Evolutionary conservation across 108 stramenopile genomes (phyloP).

Genomic region (Asterionellopsis glacialis): DNA sequence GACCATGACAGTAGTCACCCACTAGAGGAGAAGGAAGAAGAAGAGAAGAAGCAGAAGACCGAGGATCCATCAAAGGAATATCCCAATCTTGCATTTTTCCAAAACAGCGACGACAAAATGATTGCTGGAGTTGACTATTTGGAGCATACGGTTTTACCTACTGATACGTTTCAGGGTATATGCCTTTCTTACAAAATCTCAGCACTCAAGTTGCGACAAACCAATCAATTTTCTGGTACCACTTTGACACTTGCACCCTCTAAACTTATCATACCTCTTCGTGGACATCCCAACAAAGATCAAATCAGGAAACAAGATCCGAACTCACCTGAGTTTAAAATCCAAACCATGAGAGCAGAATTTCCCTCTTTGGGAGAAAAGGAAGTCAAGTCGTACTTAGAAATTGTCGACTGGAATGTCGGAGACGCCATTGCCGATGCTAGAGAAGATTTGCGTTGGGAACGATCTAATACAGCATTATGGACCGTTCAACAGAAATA

Average conservation of each 20-base stretch:
- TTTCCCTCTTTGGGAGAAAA: slow-evolving; percentile 41
- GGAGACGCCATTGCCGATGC: slow-evolving; percentile 61
- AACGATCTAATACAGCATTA: slow-evolving; percentile 3
- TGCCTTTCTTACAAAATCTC: slow-evolving; percentile 80
- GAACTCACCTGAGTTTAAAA: slow-evolving; percentile 74
- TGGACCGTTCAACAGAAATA: no score
- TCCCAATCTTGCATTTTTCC: slow-evolving; percentile 22
- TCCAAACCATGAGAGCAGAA: slow-evolving; percentile 73
- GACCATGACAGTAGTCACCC: background rate
- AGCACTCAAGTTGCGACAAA: slow-evolving; percentile 54
- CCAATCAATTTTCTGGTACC: slow-evolving; percentile 77
- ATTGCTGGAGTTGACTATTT: slow-evolving; percentile 59
- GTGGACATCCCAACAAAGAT: slow-evolving; percentile 20
- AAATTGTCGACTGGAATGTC: slow-evolving; percentile 77
- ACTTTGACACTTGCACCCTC: slow-evolving; percentile 71
- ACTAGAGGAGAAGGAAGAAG: background rate
- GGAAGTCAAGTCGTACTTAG: slow-evolving; percentile 72
- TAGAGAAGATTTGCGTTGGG: slow-evolving; percentile 76
- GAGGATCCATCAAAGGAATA: slow-evolving; percentile 21
- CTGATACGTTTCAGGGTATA: slow-evolving; percentile 84
- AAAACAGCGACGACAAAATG: slow-evolving; percentile 35
- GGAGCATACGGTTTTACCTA: slow-evolving; percentile 78
- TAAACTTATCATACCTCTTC: slow-evolving; percentile 57
- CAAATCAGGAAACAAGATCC: slow-evolving; percentile 76
- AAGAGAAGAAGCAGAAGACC: slow-evolving; percentile 22